phyloP scores from a whole-genome alignment of 768 basidiomycete genomes.

The Omphalotus guepiniiformis region DNA sequence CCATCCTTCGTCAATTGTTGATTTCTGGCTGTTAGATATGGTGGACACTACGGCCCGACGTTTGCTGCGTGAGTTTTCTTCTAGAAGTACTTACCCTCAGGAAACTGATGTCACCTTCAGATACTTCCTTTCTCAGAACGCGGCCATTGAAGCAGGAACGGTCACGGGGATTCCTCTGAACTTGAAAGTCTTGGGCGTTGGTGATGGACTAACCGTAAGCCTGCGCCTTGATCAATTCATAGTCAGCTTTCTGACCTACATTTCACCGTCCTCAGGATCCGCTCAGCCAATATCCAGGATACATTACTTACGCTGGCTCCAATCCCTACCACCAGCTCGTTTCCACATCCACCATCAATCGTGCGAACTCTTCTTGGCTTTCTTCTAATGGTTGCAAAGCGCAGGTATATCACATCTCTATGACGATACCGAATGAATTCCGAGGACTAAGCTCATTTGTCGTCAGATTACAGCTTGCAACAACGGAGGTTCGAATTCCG shows the following conservation, averaged over 20 bases:
- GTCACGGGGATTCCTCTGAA: constrained; percentile 47
- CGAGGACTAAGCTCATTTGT: not conserved
- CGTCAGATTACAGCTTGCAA: constrained; percentile 50
- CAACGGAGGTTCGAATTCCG: constrained; percentile 38
- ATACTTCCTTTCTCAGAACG: constrained; percentile 56
- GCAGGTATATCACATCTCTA: constrained; percentile 28
- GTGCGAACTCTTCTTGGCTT: constrained; percentile 41
- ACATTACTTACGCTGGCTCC: constrained; percentile 47
- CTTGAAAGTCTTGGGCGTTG: constrained; percentile 59
- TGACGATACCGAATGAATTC: not conserved
- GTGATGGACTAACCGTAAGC: constrained; percentile 56
- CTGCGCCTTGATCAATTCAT: not conserved
- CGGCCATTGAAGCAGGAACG: constrained; percentile 44
- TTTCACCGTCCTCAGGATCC: constrained; percentile 26
- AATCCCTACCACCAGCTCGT: constrained; percentile 59
- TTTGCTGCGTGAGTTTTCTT: constrained; percentile 46
- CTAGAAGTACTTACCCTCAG: not conserved
- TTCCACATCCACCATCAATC: constrained; percentile 32
- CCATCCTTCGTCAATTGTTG: not conserved
- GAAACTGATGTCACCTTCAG: constrained; percentile 18
- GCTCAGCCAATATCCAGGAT: constrained; percentile 53
- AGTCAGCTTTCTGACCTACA: not conserved
- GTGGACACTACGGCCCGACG: constrained; percentile 66
- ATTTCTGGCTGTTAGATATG: constrained; percentile 39
- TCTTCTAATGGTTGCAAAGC: constrained; percentile 43